These are phyloP conservation scores for Micractinium sp. DNA, from an alignment of 139 green algal genomes.

Conservation along the genomic window DNA sequence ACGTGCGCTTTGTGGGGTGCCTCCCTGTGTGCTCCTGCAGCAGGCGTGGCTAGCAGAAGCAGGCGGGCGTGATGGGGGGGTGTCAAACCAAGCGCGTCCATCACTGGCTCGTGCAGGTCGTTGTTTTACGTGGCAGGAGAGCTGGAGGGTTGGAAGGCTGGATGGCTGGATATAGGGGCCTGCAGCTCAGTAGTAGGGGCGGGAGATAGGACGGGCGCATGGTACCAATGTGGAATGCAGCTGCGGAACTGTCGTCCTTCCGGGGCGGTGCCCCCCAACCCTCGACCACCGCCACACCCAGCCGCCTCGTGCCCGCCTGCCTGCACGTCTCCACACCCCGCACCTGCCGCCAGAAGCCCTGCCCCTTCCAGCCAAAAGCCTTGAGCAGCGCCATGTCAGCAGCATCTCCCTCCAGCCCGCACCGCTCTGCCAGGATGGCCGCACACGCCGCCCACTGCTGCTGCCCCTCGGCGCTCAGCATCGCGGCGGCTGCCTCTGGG, in stretches of 20 bases:
- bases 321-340: neutral
- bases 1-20: no score
- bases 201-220: no score
- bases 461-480: neutral
- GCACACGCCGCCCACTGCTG: constrained; percentile 4
- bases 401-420: neutral
- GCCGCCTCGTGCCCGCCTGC: neutral
- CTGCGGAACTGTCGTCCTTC: no score
- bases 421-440: constrained; percentile 10
- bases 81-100: neutral
- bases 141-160: no score
- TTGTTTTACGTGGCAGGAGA: no score
- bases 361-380: constrained; percentile 44
- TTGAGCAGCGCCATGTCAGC: constrained; percentile 20
- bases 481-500: neutral
- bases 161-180: no score
- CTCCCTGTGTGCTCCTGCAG: constrained; percentile 3
- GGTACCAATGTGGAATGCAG: no score
- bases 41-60: neutral
- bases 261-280: no score
- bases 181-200: no score
- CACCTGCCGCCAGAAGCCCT: constrained; percentile 48
- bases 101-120: neutral
- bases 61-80: no score
- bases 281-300: neutral